Evolutionary conservation across 345 rosid species (phyloP).

Genomic region (Populus ilicifolia): DNA sequence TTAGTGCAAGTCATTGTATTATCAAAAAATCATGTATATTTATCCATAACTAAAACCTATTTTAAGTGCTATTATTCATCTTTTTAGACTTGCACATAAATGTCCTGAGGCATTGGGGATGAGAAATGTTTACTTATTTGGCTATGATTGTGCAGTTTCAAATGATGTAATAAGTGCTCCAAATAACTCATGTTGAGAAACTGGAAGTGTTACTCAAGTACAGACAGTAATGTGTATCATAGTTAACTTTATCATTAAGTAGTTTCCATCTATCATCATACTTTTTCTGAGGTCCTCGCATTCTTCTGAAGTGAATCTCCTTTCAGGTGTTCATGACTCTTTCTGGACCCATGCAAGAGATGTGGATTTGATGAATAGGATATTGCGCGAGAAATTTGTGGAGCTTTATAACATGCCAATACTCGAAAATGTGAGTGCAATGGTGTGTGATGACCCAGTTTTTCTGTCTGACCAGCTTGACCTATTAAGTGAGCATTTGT

Average conservation of each 20-base stretch:
- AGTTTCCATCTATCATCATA: not conserved
- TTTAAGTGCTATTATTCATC: not conserved
- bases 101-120: not conserved
- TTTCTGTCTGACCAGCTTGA: not conserved
- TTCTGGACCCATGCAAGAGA: slow-evolving; percentile 99
- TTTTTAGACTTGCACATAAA: not conserved
- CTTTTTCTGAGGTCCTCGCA: not conserved
- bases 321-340: slow-evolving; percentile 95
- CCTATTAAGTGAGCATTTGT: not conserved
- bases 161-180: not conserved
- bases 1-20: too few relatives aligned
- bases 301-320: slow-evolving; percentile 10
- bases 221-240: not conserved
- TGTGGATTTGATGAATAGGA: slow-evolving; percentile 83
- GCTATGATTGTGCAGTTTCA: not conserved
- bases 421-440: slow-evolving; percentile 81
- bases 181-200: not conserved
- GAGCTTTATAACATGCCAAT: slow-evolving; percentile 80
- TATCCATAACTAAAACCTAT: not conserved
- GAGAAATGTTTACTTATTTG: not conserved
- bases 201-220: not conserved
- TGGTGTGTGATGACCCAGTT: not conserved
- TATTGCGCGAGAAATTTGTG: slow-evolving; percentile 84
- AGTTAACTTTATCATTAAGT: not conserved
- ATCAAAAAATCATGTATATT: not conserved